Evolutionary conservation across 805 yeast species (phyloP).

Genomic region (Candida loeiensis): DNA sequence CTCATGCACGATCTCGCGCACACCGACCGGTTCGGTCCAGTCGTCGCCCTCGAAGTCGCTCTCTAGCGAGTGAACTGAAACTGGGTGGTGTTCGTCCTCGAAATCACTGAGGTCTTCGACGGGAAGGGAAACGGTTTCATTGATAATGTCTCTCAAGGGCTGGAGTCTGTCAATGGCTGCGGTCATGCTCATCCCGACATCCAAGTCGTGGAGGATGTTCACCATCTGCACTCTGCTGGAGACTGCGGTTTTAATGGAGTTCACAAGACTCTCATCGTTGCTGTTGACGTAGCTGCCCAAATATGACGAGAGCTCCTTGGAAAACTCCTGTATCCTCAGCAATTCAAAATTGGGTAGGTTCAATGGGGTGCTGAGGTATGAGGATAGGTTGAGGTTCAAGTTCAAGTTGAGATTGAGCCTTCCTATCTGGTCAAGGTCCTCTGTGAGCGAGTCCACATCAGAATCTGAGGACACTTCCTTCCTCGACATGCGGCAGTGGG

Average conservation of each 20-base stretch:
- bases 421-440: conserved; percentile 53
- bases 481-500: conserved; percentile 1
- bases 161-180: conserved; percentile 54
- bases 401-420: conserved; percentile 32
- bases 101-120: conserved; percentile 41
- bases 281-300: conserved; percentile 24
- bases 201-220: conserved; percentile 37
- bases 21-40: conserved; percentile 53
- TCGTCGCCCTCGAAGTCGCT: conserved; percentile 16
- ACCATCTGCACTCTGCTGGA: conserved; percentile 42
- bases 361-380: conserved; percentile 17
- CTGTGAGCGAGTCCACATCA: conserved; percentile 39
- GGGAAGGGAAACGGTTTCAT: conserved; percentile 47
- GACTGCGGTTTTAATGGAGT: conserved; percentile 37
- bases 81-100: conserved; percentile 17
- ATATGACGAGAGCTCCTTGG: conserved; percentile 30
- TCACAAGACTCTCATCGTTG: conserved; percentile 15
- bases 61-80: neutral
- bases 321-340: conserved; percentile 20
- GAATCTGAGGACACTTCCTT: conserved; percentile 13
- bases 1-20: conserved; percentile 44
- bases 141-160: conserved; percentile 41
- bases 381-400: conserved; percentile 21
- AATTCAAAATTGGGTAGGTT: conserved; percentile 23
- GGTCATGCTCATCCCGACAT: conserved; percentile 45